These are phyloP conservation scores for Gyrodon lividus DNA, from an alignment of 768 basidiomycete species.

Conservation along the genomic window DNA sequence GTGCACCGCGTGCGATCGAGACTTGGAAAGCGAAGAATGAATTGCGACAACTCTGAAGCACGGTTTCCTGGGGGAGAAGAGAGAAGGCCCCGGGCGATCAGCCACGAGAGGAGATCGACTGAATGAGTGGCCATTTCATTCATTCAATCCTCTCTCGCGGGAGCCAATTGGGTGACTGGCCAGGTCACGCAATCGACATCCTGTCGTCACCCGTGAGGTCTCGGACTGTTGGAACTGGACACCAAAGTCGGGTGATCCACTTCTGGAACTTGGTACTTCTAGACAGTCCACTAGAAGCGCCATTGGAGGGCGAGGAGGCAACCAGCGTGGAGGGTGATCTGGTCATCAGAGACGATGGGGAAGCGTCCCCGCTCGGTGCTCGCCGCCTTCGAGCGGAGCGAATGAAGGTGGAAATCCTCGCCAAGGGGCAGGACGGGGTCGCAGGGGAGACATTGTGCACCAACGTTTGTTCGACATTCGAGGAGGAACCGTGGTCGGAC, in stretches of 20 bases:
- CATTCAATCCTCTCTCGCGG: not conserved
- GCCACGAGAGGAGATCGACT: no score
- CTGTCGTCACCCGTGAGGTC: conserved; percentile 1
- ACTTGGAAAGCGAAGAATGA: no score
- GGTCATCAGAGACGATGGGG: not conserved
- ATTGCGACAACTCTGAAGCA: no score
- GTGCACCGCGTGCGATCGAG: no score
- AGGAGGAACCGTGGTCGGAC: not conserved
- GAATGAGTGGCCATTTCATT: no score
- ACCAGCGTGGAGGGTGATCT: conserved; percentile 2
- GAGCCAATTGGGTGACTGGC: not conserved
- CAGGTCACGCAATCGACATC: conserved; percentile 2
- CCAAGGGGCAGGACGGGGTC: not conserved
- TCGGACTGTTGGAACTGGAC: conserved; percentile 2
- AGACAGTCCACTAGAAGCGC: not conserved
- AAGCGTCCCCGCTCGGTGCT: not conserved
- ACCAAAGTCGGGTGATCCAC: conserved; percentile 5
- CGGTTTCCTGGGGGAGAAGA: no score
- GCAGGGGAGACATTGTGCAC: not conserved
- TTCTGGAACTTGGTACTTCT: not conserved
- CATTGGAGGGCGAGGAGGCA: not conserved
- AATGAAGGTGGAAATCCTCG: not conserved
- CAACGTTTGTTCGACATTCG: not conserved
- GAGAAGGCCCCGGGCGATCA: no score
- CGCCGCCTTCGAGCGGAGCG: not conserved